Conservation (phyloP, 805 yeast genomes). For the Lipomyces mesembrius region DNA sequence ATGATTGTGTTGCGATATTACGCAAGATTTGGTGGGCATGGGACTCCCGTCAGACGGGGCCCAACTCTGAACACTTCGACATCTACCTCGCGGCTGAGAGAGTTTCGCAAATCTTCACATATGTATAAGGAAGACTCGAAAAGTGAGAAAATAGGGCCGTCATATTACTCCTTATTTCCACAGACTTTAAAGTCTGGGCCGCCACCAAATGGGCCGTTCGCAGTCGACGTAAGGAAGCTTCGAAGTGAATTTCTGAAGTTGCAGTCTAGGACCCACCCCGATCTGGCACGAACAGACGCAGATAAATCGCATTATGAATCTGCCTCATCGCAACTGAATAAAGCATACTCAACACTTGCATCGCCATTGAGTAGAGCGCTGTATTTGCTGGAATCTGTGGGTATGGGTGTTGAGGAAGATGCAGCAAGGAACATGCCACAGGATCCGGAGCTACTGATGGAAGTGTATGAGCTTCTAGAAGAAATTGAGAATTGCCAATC, state of each 20-base stretch:
- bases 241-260: slow-evolving; percentile 75
- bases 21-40: slow-evolving; percentile 1
- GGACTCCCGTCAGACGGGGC: background rate
- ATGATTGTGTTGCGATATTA: background rate
- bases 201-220: slow-evolving; percentile 65
- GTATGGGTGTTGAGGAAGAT: slow-evolving; percentile 57
- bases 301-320: slow-evolving; percentile 44
- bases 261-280: slow-evolving; percentile 85
- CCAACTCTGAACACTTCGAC: background rate
- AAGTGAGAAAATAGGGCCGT: slow-evolving; percentile 1
- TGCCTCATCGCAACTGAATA: slow-evolving; percentile 64
- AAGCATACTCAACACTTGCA: slow-evolving; percentile 72
- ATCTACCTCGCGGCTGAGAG: background rate
- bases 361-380: slow-evolving; percentile 75
- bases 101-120: background rate
- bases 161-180: slow-evolving; percentile 72
- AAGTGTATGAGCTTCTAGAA: slow-evolving; percentile 84
- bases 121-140: background rate
- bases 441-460: slow-evolving; percentile 66
- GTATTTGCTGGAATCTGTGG: slow-evolving; percentile 55
- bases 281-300: slow-evolving; percentile 50
- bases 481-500: slow-evolving; percentile 66
- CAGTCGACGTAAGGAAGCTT: slow-evolving; percentile 58
- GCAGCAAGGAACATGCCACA: slow-evolving; percentile 54
- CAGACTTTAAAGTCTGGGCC: slow-evolving; percentile 68